These are phyloP conservation scores for Barnettozyma botsteinii DNA, from an alignment of 805 yeast species.

Conservation along the genomic window DNA sequence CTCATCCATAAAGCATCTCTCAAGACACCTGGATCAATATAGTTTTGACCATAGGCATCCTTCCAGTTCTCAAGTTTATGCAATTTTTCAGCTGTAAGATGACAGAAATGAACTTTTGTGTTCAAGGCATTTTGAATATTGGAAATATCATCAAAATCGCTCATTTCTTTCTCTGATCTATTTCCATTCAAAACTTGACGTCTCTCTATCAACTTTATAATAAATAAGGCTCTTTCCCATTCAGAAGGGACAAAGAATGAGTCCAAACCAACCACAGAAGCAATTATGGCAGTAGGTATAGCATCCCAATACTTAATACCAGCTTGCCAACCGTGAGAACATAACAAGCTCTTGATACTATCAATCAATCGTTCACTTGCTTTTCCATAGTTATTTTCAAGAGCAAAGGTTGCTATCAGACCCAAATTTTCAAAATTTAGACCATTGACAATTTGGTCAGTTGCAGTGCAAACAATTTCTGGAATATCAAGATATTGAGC, in stretches of 20 bases:
- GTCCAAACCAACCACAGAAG: slow-evolving; percentile 42
- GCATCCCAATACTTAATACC: slow-evolving; percentile 43
- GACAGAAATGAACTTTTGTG: slow-evolving; percentile 40
- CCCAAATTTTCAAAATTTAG: slow-evolving; percentile 34
- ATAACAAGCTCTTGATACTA: slow-evolving; percentile 40
- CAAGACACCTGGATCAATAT: slow-evolving; percentile 34
- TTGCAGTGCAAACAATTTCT: slow-evolving; percentile 39
- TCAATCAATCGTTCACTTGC: slow-evolving; percentile 42
- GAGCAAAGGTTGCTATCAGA: slow-evolving; percentile 36
- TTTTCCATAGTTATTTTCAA: slow-evolving; percentile 37
- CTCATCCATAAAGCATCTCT: slow-evolving; percentile 48
- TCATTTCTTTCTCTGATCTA: slow-evolving; percentile 1
- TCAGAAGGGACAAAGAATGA: slow-evolving; percentile 49
- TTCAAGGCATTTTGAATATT: slow-evolving; percentile 33
- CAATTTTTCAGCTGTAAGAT: slow-evolving; percentile 42
- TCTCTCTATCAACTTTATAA: slow-evolving; percentile 37
- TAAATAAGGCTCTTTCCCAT: slow-evolving; percentile 49
- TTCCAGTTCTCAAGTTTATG: slow-evolving; percentile 36
- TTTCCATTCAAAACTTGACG: slow-evolving; percentile 14
- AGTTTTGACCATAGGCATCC: slow-evolving; percentile 33
- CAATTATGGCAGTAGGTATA: slow-evolving; percentile 37
- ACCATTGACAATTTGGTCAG: slow-evolving; percentile 32
- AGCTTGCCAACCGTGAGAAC: slow-evolving; percentile 44
- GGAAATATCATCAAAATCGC: slow-evolving; percentile 15
- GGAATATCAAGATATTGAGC: slow-evolving; percentile 45